phyloP scores from a whole-genome alignment of 495 filamentous ascomycete genomes.

The Penicillium steckii region DNA sequence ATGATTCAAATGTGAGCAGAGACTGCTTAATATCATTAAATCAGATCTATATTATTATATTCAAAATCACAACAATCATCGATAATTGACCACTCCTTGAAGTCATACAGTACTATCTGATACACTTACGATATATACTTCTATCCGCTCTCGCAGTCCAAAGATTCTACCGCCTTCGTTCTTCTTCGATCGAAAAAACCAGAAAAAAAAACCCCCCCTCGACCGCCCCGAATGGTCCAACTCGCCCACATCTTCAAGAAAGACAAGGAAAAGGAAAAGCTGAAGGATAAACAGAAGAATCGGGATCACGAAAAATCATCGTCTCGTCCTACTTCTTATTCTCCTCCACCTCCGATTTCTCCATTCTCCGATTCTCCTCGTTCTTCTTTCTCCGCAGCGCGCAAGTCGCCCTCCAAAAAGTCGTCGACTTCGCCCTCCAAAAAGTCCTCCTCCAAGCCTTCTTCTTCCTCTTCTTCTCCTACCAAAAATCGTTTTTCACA shows the following conservation, averaged over 20 bases:
- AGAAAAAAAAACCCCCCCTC: constrained; percentile 16
- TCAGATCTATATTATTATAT: too few species aligned
- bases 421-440: constrained; percentile 15
- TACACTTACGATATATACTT: too few species aligned
- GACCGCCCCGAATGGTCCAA: constrained; percentile 30
- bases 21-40: too few species aligned
- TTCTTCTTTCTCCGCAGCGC: constrained; percentile 25
- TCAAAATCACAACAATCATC: too few species aligned
- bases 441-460: constrained; percentile 25
- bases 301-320: constrained; percentile 1
- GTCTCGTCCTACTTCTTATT: too few species aligned
- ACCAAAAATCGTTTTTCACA: constrained; percentile 31
- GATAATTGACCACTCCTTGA: too few species aligned
- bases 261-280: constrained; percentile 33
- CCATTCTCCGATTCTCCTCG: constrained; percentile 14
- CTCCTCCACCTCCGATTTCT: neutral
- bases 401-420: constrained; percentile 20
- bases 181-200: constrained; percentile 41
- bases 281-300: neutral
- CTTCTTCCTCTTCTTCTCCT: constrained; percentile 28
- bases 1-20: neutral
- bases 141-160: too few species aligned
- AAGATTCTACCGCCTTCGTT: constrained; percentile 49
- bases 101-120: too few species aligned
- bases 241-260: constrained; percentile 41